These are phyloP conservation scores for Lodderomyces pseudojiufengensis DNA, from an alignment of 1,139 yeast species.

Conservation along the genomic window DNA sequence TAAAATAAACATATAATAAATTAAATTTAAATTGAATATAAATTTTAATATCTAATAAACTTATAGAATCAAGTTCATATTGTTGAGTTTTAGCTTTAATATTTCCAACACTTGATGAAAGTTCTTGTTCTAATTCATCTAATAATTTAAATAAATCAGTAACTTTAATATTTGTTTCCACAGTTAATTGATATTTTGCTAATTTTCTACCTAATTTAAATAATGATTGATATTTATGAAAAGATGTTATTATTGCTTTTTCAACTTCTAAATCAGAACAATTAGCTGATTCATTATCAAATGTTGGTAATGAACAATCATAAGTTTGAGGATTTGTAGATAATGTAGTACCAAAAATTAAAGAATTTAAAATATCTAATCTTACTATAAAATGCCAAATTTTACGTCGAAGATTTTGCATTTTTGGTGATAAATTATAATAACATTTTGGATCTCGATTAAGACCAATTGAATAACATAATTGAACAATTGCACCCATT, in stretches of 20 bases:
- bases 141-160: constrained; percentile 11
- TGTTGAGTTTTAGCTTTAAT: constrained; percentile 6
- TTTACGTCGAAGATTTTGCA: constrained; percentile 40
- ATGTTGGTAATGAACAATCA: constrained; percentile 23
- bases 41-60: constrained; percentile 5
- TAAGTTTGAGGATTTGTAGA: constrained; percentile 13
- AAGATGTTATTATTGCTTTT: constrained; percentile 15
- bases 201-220: constrained; percentile 9
- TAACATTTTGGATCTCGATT: constrained; percentile 48
- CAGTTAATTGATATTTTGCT: constrained; percentile 9
- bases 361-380: constrained; percentile 18
- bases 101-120: constrained; percentile 8
- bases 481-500: constrained; percentile 41
- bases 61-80: neutral
- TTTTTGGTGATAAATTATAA: constrained; percentile 14
- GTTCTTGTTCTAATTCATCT: constrained; percentile 11
- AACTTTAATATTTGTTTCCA: constrained; percentile 5
- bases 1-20: constrained; percentile 21
- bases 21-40: constrained; percentile 15
- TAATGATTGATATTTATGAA: constrained; percentile 12
- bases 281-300: constrained; percentile 15
- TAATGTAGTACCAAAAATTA: constrained; percentile 13
- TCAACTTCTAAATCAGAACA: constrained; percentile 18
- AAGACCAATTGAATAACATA: constrained; percentile 49
- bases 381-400: constrained; percentile 33